phyloP scores from a whole-genome alignment of 129 eudicot species.

The Pulicaria dysenterica region DNA sequence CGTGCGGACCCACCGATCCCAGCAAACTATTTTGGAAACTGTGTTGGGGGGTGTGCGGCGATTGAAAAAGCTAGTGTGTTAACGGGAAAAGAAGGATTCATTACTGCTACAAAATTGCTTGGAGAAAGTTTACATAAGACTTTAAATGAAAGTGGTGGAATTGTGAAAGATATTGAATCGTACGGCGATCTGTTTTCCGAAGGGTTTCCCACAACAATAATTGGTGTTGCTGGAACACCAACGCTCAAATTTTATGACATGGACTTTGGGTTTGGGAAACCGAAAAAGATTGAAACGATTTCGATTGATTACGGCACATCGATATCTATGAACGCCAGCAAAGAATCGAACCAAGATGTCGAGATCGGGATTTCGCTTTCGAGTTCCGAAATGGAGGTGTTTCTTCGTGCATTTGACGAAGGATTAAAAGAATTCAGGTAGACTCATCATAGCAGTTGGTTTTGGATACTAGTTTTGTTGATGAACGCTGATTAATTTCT shows the following conservation, averaged over 20 bases:
- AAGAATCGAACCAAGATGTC: constrained; percentile 8
- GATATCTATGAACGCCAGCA: constrained; percentile 1
- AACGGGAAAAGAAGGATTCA: constrained; percentile 12
- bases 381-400: constrained; percentile 29
- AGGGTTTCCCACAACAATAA: not conserved
- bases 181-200: not conserved
- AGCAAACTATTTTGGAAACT: constrained; percentile 18
- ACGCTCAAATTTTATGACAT: constrained; percentile 8
- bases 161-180: not conserved
- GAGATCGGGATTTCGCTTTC: constrained; percentile 39
- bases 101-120: constrained; percentile 7
- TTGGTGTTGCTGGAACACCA: constrained; percentile 16
- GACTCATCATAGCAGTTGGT: no score
- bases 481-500: no score
- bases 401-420: constrained; percentile 20
- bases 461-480: not conserved
- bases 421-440: constrained; percentile 11
- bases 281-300: not conserved
- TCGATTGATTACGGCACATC: not conserved
- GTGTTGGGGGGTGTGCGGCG: not conserved
- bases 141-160: not conserved
- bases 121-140: constrained; percentile 14
- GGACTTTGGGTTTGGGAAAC: constrained; percentile 26
- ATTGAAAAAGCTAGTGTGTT: not conserved
- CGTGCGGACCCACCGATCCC: constrained; percentile 24